These are phyloP conservation scores for Streptanthus diversifolius DNA, from an alignment of 345 rosid genomes.

Conservation along the genomic window DNA sequence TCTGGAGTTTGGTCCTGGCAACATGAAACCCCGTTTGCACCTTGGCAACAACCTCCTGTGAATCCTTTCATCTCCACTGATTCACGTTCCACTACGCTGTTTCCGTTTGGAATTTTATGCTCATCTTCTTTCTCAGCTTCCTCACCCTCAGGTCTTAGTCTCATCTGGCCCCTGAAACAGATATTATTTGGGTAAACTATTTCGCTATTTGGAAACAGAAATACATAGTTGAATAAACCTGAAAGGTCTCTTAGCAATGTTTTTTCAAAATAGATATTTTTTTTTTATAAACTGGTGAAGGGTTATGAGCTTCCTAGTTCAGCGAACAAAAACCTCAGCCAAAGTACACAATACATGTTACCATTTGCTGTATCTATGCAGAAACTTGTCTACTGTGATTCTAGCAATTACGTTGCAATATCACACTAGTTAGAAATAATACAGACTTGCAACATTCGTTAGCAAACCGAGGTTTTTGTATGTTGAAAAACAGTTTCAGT, in stretches of 20 bases:
- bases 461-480: background rate
- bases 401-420: background rate
- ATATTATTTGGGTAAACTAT: background rate
- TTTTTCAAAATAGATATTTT: background rate
- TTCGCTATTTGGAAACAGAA: background rate
- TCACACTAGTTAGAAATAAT: background rate
- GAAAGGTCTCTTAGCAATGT: background rate
- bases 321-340: background rate
- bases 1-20: slow-evolving; percentile 56
- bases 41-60: slow-evolving; percentile 70
- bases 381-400: background rate
- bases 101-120: slow-evolving; percentile 44
- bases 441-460: background rate
- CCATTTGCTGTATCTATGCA: background rate
- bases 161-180: slow-evolving; percentile 76
- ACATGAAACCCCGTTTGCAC: slow-evolving; percentile 66
- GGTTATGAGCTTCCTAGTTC: background rate
- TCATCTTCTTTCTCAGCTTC: slow-evolving; percentile 30
- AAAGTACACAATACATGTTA: background rate
- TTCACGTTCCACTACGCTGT: slow-evolving; percentile 19
- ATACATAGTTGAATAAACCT: background rate
- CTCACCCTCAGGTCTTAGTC: slow-evolving; percentile 34
- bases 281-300: no score
- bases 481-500: background rate
- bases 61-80: slow-evolving; percentile 29